phyloP scores from a whole-genome alignment of 129 eudicot species.

The Pittosporum tobira region DNA sequence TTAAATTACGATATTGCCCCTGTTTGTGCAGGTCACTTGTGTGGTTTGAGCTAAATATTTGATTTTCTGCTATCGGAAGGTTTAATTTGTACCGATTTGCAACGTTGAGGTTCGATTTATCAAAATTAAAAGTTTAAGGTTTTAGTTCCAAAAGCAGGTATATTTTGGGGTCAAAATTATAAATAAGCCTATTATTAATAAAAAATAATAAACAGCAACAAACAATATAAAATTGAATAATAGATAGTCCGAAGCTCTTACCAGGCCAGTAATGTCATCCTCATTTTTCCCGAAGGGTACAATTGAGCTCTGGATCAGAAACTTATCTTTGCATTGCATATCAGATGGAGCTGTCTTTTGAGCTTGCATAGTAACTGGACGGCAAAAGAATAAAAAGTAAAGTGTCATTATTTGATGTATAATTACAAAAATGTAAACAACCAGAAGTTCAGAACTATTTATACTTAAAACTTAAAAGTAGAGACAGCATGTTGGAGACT shows the following conservation, averaged over 20 bases:
- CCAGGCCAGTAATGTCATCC: constrained; percentile 56
- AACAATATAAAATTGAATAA: not conserved
- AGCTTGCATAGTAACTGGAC: constrained; percentile 73
- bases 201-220: constrained; percentile 15
- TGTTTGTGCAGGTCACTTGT: no score
- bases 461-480: no score
- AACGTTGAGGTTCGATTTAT: no score
- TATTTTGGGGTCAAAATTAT: no score
- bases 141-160: no score
- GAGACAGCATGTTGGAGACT: not conserved
- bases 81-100: no score
- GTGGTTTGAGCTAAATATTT: no score
- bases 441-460: not conserved
- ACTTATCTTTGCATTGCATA: constrained; percentile 74
- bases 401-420: not conserved
- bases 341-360: constrained; percentile 49
- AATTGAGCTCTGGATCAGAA: constrained; percentile 62
- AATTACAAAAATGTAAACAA: not conserved
- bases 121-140: no score
- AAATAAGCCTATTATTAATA: no score
- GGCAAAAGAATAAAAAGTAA: not conserved
- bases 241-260: constrained; percentile 23
- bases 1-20: no score
- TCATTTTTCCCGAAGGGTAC: constrained; percentile 51
- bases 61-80: no score